These are phyloP conservation scores for Dendrobium officinale DNA, from an alignment of 106 monocot species.

Conservation along the genomic window DNA sequence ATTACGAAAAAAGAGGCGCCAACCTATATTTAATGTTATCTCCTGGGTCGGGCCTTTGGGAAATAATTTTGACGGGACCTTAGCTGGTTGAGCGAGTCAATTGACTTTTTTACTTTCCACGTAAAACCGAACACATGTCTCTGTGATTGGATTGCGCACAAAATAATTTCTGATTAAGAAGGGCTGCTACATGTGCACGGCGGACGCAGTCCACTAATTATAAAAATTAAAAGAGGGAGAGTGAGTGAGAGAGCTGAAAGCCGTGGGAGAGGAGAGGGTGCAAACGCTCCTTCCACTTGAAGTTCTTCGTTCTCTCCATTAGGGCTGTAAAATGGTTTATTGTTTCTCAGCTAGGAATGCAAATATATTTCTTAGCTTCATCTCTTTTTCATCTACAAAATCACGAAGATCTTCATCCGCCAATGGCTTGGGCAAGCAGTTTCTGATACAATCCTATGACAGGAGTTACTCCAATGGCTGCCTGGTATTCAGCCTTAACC, in stretches of 20 bases:
- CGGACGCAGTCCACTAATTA: too few relatives aligned
- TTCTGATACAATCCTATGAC: constrained; percentile 22
- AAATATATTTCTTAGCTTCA: constrained; percentile 13
- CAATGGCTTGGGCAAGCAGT: constrained; percentile 7
- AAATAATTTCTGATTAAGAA: background rate
- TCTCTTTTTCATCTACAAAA: constrained; percentile 12
- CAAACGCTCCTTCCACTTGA: background rate
- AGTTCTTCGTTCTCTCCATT: constrained; percentile 13
- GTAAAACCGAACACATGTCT: too few relatives aligned
- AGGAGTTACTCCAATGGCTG: constrained; percentile 30
- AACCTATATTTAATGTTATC: too few relatives aligned
- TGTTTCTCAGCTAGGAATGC: background rate
- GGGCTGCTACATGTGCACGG: too few relatives aligned
- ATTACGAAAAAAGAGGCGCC: too few relatives aligned
- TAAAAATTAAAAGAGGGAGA: background rate
- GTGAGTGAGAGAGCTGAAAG: constrained; percentile 11
- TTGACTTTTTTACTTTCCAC: too few relatives aligned
- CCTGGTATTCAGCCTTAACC: constrained; percentile 22
- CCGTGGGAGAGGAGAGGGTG: constrained; percentile 14
- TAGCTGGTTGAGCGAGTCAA: too few relatives aligned
- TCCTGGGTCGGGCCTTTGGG: too few relatives aligned
- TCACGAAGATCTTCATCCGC: constrained; percentile 2
- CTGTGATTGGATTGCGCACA: too few relatives aligned
- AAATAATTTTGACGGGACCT: too few relatives aligned
- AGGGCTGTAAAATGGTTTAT: constrained; percentile 3